Base-by-base conservation (phyloP, 2,329 filamentous ascomycete genomes). In the Arthroderma sp. region DNA sequence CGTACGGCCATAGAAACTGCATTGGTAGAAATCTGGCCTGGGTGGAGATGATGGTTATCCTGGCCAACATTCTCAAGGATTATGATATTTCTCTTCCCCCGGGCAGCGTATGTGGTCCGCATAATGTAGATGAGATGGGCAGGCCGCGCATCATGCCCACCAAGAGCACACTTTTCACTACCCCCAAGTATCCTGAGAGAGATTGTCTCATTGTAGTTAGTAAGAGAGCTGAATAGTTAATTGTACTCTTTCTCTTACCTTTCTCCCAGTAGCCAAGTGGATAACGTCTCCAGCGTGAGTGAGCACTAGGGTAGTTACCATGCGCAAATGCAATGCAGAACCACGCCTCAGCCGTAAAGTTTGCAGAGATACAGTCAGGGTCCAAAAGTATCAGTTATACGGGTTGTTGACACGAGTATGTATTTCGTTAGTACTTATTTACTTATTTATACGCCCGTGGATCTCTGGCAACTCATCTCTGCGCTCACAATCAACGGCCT, bases 31-130 rank as follows among this genome's bases (percentile, higher is more conserved):
- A 54, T 4, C 52, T 54, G 15, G 52, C 52, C 2, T 54, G 52
- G 52, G 35, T 54, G 28, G 52, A 54, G 25, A 54, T 54, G 15
- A 54, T 54, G 52, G 35, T 54, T 7, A 54, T 54, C 21, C 19
- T 54, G 13, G 52, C 52, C 28, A 54, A 37, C 35, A 54, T 54
- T 54, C 28, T 54, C 28, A 54, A 54, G 28, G 52, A 54, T 23
- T 54, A 54, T 21, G 52, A 54, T 23, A 54, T 54, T 17, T 54
- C 52, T 37, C 35, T 54, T 19, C 52, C 52, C 28, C 17, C 11
- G 25, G 35, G 35, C 35, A 54, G 52, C 35, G 52, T 54, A 15
- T 54, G 52, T 35, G 52, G 52, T 33, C 52, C 52, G 35, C 52
- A 54, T 19, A 54, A 54, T 5, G 21, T 54, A 13, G 52, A 54